Conservation (phyloP, 345 rosid genomes). For the sweet orange (Citrus sinensis) region DVS_A1.0 CM039169.1:31402501-31403000, state of each 20-base stretch:
- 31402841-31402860: conserved; percentile 83
- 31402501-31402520: not conserved
- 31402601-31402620: not conserved
- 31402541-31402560: not conserved
- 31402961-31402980: too few species aligned
- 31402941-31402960: not conserved
- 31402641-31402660: not conserved
- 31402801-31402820: not conserved
- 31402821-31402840: conserved; percentile 24
- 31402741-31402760: not conserved
- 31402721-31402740: not conserved
- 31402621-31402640: not conserved
- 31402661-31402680: not conserved
- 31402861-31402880: conserved; percentile 87
- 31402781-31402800: not conserved
- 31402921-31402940: not conserved
- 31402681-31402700: not conserved
- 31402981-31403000: not conserved
- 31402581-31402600: not conserved
- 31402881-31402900: conserved; percentile 87
- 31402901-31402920: conserved; percentile 44
- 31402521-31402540: not conserved
- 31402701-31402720: not conserved
- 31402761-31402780: not conserved
- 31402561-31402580: too few species aligned